Evolutionary conservation across 805 yeast species (phyloP).

Genomic region (Zygosaccharomyces rouxii): DNA sequence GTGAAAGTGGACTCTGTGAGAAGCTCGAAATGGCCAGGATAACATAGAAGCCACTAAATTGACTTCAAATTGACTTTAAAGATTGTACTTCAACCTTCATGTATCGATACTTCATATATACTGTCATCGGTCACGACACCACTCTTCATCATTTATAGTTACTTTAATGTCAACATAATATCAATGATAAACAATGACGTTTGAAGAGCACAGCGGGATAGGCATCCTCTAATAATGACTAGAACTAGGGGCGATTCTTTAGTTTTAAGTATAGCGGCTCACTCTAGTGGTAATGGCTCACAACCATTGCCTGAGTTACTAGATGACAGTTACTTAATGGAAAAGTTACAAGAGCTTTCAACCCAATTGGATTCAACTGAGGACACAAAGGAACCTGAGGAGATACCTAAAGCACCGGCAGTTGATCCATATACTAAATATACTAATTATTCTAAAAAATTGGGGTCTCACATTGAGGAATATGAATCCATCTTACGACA

Average conservation of each 20-base stretch:
- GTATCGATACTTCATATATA: not conserved
- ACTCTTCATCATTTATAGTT: not conserved
- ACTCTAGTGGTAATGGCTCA: slow-evolving; percentile 24
- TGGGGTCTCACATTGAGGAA: slow-evolving; percentile 35
- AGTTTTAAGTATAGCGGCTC: slow-evolving; percentile 57
- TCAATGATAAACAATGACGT: not conserved
- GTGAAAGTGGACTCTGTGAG: not conserved
- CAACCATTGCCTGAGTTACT: slow-evolving; percentile 23
- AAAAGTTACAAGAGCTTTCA: slow-evolving; percentile 23
- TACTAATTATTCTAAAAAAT: slow-evolving; percentile 18
- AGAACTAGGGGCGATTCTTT: slow-evolving; percentile 57
- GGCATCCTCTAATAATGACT: slow-evolving; percentile 9
- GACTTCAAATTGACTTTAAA: not conserved
- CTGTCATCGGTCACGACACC: slow-evolving; percentile 1
- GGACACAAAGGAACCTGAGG: not conserved
- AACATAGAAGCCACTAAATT: not conserved
- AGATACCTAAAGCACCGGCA: not conserved
- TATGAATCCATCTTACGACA: slow-evolving; percentile 42
- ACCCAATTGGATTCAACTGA: not conserved
- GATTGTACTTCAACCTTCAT: not conserved
- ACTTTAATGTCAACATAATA: not conserved
- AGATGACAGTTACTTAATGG: slow-evolving; percentile 26
- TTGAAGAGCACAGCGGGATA: not conserved
- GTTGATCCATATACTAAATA: slow-evolving; percentile 19
- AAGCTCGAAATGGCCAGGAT: not conserved